These are phyloP conservation scores for Eimeria necatrix DNA, from an alignment of 169 alveolate species.

Conservation along the genomic window DNA sequence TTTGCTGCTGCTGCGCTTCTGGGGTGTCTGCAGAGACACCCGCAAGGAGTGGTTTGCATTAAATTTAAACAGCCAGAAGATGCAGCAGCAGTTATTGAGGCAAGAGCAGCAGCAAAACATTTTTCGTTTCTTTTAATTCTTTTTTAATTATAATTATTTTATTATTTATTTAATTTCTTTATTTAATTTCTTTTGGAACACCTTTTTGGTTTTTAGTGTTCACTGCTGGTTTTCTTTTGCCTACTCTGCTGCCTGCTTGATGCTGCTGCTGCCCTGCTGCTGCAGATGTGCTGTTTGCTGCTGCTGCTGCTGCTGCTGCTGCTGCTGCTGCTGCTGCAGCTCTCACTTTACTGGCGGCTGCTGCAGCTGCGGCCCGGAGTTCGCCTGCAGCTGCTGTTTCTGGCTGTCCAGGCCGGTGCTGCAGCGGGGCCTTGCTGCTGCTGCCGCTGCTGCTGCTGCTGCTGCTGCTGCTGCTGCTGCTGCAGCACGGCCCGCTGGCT, in stretches of 20 bases:
- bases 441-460: slow-evolving; percentile 17
- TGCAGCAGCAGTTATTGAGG: slow-evolving; percentile 88
- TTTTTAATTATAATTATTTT: no score
- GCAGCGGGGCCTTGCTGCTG: no score
- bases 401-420: no score
- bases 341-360: not conserved
- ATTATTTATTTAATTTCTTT: no score
- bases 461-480: not conserved
- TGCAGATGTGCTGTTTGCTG: no score
- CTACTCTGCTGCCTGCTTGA: no score
- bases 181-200: no score
- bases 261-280: no score
- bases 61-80: slow-evolving; percentile 90
- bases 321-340: not conserved
- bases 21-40: slow-evolving; percentile 86
- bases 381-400: no score
- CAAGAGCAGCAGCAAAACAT: slow-evolving; percentile 44
- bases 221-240: no score
- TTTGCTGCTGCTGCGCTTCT: not conserved
- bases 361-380: not conserved
- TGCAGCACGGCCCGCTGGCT: not conserved
- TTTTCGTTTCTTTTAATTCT: no score
- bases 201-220: no score
- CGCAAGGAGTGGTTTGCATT: slow-evolving; percentile 92
- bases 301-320: not conserved